Evolutionary conservation across 2,329 filamentous ascomycete genomes (phyloP), one percentile per base, ranked within the genome.

Genomic region (Botrytis cinerea): DNA sequence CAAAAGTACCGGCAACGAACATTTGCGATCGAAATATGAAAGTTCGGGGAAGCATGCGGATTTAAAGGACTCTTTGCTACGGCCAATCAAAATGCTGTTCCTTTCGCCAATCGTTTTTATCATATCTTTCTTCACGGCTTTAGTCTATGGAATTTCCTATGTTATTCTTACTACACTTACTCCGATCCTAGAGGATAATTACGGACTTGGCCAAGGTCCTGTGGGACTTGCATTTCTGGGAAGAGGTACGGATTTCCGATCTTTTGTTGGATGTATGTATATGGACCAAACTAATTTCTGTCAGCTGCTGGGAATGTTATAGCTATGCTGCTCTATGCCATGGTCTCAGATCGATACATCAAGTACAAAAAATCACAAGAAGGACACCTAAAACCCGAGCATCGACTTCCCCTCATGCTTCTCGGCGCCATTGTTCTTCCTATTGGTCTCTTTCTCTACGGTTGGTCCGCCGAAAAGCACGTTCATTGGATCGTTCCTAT

Each of bases 391-490:
- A 74, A 78, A 10, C 82, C 83, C 0, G 84, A 86, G 70, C 80
- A 81, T 35, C 80, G 84, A 0, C 79, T 86, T 0, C 84, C 81
- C 80, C 82, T 82, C 40, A 82, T 82, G 43, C 82, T 85, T 75
- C 73, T 83, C 0, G 83, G 82, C 0, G 78, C 81, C 1, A 80
- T 83, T 0, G 72, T 82, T 1, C 80, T 86, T 10, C 83, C 85
- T 0, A 75, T 85, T 2, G 85, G 87, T 0, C 79, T 86, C 0
- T 86, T 86, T 75, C 85, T 84, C 84, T 79, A 86, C n/a, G 85
- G 82, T 7, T 86, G 84, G 85, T 85, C 84, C 8, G 81, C 81
- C 16, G 82, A 82, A 59, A 66, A 80, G 0, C 75, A 72, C 35
- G 81, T 85, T 45, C 82, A 81, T 14, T 82, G 83, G 71, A 85